A percentile compares a stretch with the other conserved stretches of the same genome.
These are phyloP conservation scores for Xylaria sp. DNA, from an alignment of 2,329 filamentous ascomycete species.

Conservation along the genomic window DNA sequence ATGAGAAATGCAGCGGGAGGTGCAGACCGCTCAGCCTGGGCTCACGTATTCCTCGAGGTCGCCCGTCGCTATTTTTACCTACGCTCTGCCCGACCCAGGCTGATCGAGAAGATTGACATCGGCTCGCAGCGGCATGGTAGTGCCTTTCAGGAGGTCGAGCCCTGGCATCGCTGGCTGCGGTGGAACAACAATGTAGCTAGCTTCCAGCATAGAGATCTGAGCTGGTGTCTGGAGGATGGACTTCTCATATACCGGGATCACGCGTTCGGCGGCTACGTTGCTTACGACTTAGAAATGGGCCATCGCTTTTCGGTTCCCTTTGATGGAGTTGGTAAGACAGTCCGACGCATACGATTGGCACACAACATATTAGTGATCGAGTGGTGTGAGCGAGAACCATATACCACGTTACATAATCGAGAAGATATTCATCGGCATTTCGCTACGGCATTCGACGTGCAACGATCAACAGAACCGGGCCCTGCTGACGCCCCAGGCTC, in stretches of 20 bases:
- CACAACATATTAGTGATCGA: slow-evolving; percentile 69
- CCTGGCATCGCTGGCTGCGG: slow-evolving; percentile 60
- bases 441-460: slow-evolving; percentile 68
- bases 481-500: slow-evolving; percentile 37
- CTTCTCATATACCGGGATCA: slow-evolving; percentile 64
- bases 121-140: slow-evolving; percentile 48
- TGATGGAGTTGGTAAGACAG: slow-evolving; percentile 58
- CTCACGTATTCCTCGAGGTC: slow-evolving; percentile 60
- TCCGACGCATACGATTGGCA: slow-evolving; percentile 66
- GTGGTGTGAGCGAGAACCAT: slow-evolving; percentile 67
- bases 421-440: slow-evolving; percentile 68
- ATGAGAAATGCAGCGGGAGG: slow-evolving; percentile 50
- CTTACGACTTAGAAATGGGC: slow-evolving; percentile 63
- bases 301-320: slow-evolving; percentile 62
- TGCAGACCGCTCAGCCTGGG: slow-evolving; percentile 52
- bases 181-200: slow-evolving; percentile 54
- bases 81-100: slow-evolving; percentile 58
- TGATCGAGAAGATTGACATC: slow-evolving; percentile 58
- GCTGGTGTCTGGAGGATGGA: slow-evolving; percentile 66
- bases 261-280: slow-evolving; percentile 51
- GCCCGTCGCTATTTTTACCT: slow-evolving; percentile 67
- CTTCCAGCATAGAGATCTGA: slow-evolving; percentile 60
- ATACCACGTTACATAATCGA: slow-evolving; percentile 62
- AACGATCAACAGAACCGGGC: slow-evolving; percentile 28
- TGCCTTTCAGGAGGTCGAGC: slow-evolving; percentile 52